Evolutionary conservation across 2,329 filamentous ascomycete species (phyloP).

Genomic region (Exophiala lecanii-corni): DNA sequence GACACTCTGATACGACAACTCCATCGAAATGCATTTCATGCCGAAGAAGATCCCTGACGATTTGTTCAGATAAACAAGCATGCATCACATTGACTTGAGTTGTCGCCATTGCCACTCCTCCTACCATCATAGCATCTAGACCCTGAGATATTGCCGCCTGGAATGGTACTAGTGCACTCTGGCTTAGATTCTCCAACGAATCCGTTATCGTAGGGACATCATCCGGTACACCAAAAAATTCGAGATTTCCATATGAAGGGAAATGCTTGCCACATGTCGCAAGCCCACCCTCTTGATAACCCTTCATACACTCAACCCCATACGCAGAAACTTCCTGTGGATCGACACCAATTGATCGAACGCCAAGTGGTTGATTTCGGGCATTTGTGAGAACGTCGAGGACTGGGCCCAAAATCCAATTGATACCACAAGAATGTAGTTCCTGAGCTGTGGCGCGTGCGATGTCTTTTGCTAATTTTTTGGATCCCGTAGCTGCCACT

Average conservation of each 20-base stretch:
- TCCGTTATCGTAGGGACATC: constrained; percentile 96
- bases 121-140: constrained; percentile 91
- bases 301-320: constrained; percentile 83
- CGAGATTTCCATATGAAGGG: constrained; percentile 89
- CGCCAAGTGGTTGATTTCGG: constrained; percentile 82
- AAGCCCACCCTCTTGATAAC: constrained; percentile 85
- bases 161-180: constrained; percentile 89
- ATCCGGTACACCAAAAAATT: constrained; percentile 83
- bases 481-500: constrained; percentile 83
- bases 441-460: constrained; percentile 92
- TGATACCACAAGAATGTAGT: constrained; percentile 86
- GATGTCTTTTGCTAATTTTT: constrained; percentile 79
- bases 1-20: constrained; percentile 88
- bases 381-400: constrained; percentile 92
- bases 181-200: constrained; percentile 82
- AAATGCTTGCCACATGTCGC: constrained; percentile 94
- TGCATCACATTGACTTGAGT: constrained; percentile 92
- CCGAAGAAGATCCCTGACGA: constrained; percentile 84
- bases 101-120: constrained; percentile 87
- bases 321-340: constrained; percentile 93
- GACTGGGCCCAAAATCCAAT: constrained; percentile 90
- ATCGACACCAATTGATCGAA: constrained; percentile 85
- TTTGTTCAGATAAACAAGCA: constrained; percentile 86
- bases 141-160: constrained; percentile 82
- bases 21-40: constrained; percentile 85